Evolutionary conservation across 768 basidiomycete species (phyloP).

Genomic region (Suillus decipiens): DNA sequence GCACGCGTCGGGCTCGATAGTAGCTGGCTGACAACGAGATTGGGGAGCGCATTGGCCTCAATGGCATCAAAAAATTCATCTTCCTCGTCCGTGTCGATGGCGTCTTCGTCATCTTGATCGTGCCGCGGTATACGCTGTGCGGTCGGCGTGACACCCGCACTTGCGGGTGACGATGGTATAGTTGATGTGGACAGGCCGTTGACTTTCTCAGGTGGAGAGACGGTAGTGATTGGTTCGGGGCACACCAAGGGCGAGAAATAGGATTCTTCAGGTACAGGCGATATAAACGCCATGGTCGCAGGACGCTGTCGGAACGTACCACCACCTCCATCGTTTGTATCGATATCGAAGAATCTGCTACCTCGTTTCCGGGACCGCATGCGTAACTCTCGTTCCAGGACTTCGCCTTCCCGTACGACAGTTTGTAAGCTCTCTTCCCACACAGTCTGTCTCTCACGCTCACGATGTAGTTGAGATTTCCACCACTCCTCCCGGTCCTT

Average conservation of each 20-base stretch:
- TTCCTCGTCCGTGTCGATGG: constrained; percentile 69
- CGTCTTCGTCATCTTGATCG: constrained; percentile 36
- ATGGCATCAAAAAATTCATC: constrained; percentile 99
- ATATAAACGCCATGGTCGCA: constrained; percentile 18
- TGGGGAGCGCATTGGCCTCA: constrained; percentile 77
- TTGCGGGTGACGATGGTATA: constrained; percentile 5
- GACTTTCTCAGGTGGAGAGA: constrained; percentile 12
- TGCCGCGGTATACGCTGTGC: constrained; percentile 22
- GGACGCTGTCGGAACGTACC: constrained; percentile 24
- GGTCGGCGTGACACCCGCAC: constrained; percentile 22
- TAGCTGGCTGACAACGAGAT: constrained; percentile 66
- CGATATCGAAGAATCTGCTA: constrained; percentile 53
- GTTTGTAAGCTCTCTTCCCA: constrained; percentile 92
- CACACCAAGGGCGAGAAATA: constrained; percentile 23
- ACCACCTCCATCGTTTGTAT: constrained; percentile 23
- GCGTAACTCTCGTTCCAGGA: constrained; percentile 77
- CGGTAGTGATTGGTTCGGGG: constrained; percentile 15
- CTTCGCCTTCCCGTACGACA: constrained; percentile 85
- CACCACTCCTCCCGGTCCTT: constrained; percentile 84
- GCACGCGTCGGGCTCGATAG: constrained; percentile 50
- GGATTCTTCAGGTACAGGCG: constrained; percentile 20
- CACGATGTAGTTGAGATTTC: constrained; percentile 60
- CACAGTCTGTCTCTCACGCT: constrained; percentile 60
- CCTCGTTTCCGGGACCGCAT: constrained; percentile 58
- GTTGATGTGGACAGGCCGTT: constrained; percentile 12